A percentile compares a stretch with the other conserved stretches of the same genome.
These are phyloP conservation scores for Xylaria hypoxylon DNA, from an alignment of 2,329 filamentous ascomycete species.

Conservation along the genomic window DNA sequence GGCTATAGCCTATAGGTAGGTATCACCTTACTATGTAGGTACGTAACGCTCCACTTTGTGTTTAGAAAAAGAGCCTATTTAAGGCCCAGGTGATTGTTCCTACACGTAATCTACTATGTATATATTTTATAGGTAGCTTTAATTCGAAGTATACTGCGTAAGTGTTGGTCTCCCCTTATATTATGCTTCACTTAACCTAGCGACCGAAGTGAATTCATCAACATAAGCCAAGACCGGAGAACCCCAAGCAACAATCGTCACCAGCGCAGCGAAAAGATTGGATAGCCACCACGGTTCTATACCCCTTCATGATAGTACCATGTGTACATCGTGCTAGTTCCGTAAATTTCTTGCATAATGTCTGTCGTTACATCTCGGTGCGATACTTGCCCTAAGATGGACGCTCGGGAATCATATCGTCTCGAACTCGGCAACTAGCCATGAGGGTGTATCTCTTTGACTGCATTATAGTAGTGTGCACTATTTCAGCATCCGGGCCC, in stretches of 20 bases:
- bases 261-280: neutral
- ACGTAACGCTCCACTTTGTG: no score
- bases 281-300: neutral
- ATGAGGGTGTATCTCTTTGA: neutral
- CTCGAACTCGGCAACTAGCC: neutral
- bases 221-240: conserved; percentile 10
- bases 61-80: no score
- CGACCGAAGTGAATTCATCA: neutral
- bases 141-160: neutral
- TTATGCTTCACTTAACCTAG: neutral
- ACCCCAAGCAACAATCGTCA: conserved; percentile 10
- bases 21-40: no score
- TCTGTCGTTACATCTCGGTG: neutral
- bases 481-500: neutral
- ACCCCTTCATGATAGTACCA: neutral
- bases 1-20: no score
- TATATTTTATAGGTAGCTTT: no score
- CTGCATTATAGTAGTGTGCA: neutral
- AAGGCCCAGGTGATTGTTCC: no score
- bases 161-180: neutral
- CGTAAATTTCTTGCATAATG: neutral
- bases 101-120: no score
- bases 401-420: neutral
- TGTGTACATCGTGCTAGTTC: neutral
- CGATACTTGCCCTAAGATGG: neutral